Conservation (phyloP, 83 land plant genomes). For the Diphasiastrum complanatum region DNA sequence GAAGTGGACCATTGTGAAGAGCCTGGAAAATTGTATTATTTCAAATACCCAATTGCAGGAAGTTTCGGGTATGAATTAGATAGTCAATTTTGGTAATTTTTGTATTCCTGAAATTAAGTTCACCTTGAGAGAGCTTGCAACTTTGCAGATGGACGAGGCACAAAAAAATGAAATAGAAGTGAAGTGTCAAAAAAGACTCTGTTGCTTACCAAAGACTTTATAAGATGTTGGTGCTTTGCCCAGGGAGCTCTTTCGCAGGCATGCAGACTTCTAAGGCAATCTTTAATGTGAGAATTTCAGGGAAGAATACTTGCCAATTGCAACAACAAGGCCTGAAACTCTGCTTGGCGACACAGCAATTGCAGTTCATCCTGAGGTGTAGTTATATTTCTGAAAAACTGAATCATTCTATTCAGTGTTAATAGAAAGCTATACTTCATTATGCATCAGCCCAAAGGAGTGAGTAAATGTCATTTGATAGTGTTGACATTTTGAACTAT, state of each 20-base stretch:
- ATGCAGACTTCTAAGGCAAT: neutral
- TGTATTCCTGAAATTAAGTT: too few relatives aligned
- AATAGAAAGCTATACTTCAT: too few relatives aligned
- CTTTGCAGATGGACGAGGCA: too few relatives aligned
- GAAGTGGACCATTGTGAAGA: conserved; percentile 97
- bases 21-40: conserved; percentile 61
- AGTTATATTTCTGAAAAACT: neutral
- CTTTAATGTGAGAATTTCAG: conserved; percentile 23
- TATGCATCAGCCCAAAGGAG: neutral
- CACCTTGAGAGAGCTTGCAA: too few relatives aligned
- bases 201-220: too few relatives aligned
- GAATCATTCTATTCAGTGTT: neutral
- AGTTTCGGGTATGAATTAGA: conserved; percentile 72
- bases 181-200: too few relatives aligned
- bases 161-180: too few relatives aligned
- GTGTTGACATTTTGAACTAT: too few relatives aligned
- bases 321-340: conserved; percentile 97
- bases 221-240: too few relatives aligned
- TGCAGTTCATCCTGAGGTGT: conserved; percentile 95
- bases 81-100: neutral
- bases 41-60: conserved; percentile 94
- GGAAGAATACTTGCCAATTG: conserved; percentile 80
- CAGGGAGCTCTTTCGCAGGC: neutral
- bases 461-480: too few relatives aligned
- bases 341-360: conserved; percentile 92